A percentile compares a stretch with the other conserved stretches of the same genome.
These are phyloP conservation scores for Neurospora sp. DNA, from an alignment of 495 filamentous ascomycete genomes.

Conservation along the genomic window DNA sequence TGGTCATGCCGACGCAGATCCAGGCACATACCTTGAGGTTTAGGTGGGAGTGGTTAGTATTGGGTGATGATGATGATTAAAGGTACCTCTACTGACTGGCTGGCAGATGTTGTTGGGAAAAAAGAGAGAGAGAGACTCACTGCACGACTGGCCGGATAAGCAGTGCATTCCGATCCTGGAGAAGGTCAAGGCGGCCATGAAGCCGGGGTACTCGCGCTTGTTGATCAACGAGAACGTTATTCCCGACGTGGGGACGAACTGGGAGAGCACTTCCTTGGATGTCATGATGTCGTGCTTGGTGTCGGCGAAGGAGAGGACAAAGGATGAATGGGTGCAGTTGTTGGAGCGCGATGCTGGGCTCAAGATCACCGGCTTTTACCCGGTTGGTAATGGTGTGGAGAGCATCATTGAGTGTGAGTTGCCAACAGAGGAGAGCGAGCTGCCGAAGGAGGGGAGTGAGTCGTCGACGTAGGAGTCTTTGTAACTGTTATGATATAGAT, in stretches of 20 bases:
- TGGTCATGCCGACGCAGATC: conserved; percentile 1
- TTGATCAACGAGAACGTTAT: conserved; percentile 47
- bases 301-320: conserved; percentile 21
- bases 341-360: conserved; percentile 28
- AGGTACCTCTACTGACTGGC: background rate
- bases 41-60: background rate
- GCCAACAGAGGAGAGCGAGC: background rate
- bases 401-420: conserved; percentile 35
- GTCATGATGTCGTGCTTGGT: conserved; percentile 25
- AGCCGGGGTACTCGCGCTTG: conserved; percentile 38
- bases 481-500: background rate
- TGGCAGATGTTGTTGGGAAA: background rate
- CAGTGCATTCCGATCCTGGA: conserved; percentile 28
- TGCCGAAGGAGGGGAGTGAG: background rate
- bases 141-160: conserved; percentile 40
- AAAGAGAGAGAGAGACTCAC: conserved; percentile 3
- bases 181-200: conserved; percentile 30
- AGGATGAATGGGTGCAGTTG: conserved; percentile 21
- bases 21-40: background rate
- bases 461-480: background rate
- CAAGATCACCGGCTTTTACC: conserved; percentile 31
- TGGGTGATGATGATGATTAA: background rate
- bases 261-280: conserved; percentile 32
- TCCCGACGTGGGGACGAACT: conserved; percentile 29
- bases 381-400: conserved; percentile 23